Conservation (phyloP, 768 basidiomycete genomes). For the Trametes cinnabarina region DNA sequence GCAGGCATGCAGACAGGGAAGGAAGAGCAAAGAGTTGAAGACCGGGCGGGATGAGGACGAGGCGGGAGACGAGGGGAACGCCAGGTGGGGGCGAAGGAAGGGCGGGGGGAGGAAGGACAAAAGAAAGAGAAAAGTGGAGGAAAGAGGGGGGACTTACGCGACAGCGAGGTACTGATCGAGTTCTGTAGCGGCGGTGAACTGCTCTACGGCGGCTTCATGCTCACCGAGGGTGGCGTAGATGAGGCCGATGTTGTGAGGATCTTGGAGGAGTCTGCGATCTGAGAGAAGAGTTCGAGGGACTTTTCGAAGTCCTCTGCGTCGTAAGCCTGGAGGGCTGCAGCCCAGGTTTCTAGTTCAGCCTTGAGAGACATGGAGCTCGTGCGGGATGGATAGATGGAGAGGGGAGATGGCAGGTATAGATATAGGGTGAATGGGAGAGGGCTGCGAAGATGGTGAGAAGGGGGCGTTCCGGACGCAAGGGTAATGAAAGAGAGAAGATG, state of each 20-base stretch:
- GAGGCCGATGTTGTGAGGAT: slow-evolving; percentile 92
- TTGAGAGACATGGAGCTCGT: slow-evolving; percentile 41
- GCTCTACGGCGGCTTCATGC: slow-evolving; percentile 80
- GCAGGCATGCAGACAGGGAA: no score
- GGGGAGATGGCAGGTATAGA: background rate
- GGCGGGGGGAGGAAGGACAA: background rate
- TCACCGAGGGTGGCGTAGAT: slow-evolving; percentile 91
- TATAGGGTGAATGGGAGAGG: background rate
- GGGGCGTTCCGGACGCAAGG: background rate
- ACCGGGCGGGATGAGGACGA: no score
- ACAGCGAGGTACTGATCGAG: slow-evolving; percentile 88
- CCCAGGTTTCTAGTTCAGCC: slow-evolving; percentile 80
- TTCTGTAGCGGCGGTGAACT: slow-evolving; percentile 71
- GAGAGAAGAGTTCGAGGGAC: slow-evolving; percentile 73
- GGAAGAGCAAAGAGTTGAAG: no score
- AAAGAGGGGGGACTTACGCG: slow-evolving; percentile 51
- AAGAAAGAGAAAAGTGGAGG: background rate
- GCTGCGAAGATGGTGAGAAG: background rate
- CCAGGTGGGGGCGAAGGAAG: background rate
- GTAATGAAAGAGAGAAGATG: background rate
- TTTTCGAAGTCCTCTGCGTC: slow-evolving; percentile 79
- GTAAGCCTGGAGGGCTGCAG: slow-evolving; percentile 83
- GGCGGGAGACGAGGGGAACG: no score
- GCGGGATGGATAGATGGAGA: no score
- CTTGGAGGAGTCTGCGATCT: slow-evolving; percentile 84